A percentile compares a stretch with the other conserved stretches of the same genome.
Conservation (phyloP, 352 stramenopile genomes). For the Aphanomyces cochlioides region DNA sequence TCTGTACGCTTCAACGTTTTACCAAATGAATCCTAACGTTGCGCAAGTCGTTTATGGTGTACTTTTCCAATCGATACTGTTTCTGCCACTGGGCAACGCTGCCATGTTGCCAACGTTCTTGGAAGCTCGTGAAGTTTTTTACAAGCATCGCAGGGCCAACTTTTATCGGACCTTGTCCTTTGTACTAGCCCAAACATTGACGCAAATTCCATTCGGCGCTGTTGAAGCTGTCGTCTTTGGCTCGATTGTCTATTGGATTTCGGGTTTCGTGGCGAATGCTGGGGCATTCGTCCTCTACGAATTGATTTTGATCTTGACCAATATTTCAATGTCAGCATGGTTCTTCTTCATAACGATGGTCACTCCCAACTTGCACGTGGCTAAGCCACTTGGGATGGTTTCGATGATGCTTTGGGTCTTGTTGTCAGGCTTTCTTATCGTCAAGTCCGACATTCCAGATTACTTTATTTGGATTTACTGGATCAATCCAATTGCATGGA, state of each 20-base stretch:
- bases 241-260: constrained; percentile 74
- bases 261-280: constrained; percentile 46
- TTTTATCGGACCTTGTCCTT: constrained; percentile 78
- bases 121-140: constrained; percentile 55
- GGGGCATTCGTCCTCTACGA: constrained; percentile 42
- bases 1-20: constrained; percentile 45
- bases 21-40: constrained; percentile 38
- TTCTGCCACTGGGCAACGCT: constrained; percentile 65
- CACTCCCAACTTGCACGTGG: constrained; percentile 47
- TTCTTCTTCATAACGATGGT: constrained; percentile 62
- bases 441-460: constrained; percentile 29
- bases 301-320: constrained; percentile 34
- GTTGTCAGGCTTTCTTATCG: constrained; percentile 36
- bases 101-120: constrained; percentile 58
- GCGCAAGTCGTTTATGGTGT: constrained; percentile 52
- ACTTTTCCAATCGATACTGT: constrained; percentile 74
- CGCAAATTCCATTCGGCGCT: constrained; percentile 41
- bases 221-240: constrained; percentile 73
- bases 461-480: constrained; percentile 34
- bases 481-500: constrained; percentile 22
- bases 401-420: constrained; percentile 57
- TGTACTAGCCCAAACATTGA: constrained; percentile 45
- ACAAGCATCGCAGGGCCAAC: constrained; percentile 66
- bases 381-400: constrained; percentile 57
- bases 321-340: constrained; percentile 38